Base-by-base conservation (phyloP, 768 basidiomycete species). In the Heimioporus sp. region DNA sequence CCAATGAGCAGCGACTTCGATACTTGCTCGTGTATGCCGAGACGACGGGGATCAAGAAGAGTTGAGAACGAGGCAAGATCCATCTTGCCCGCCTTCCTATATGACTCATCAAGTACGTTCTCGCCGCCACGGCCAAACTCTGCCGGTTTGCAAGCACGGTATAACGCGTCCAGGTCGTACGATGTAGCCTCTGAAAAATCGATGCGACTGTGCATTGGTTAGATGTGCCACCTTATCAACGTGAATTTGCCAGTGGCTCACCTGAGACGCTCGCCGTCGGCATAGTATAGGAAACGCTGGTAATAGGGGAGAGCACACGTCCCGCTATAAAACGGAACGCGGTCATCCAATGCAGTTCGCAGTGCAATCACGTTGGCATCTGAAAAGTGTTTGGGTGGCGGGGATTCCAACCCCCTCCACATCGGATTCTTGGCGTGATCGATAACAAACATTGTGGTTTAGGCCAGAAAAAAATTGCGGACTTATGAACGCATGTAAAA, bases 31-130 rank as follows among this genome's bases (percentile, higher is more conserved):
- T 55, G 55, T 5, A 52, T 48, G 13, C 51, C 15, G 5, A 76
- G 46, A 12, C 59, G 21, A 65, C 52, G 44, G 9, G 66, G 52
- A 41, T 69, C 64, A 47, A 78, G 64, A 3, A 59, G 66, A 2
- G 64, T 61, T 0, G 71, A 46, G 55, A 81, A 80, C 12, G 64
- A 41, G 2, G 48, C 34, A 0, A 48, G 19, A 32, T 77, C 75
- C 57, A 80, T 55, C 63, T 79, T 78, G 0, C 75, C 72, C 0
- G 78, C 77, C 51, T 76, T 77, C 21, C 76, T 68, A 52, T 77
- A 79, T 0, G 70, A 61, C 38, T 78, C 76, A 53, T 79, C 78
- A 8, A 72, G 51, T 0, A 78, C 72, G 31, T 75, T 69, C 28
- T 74, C 49, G 8, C 70, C 46, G 19, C 65, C 55, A 1, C 49